Base-by-base conservation (phyloP, 2,329 filamentous ascomycete genomes). In the Sordariomycetes sp. region DNA sequence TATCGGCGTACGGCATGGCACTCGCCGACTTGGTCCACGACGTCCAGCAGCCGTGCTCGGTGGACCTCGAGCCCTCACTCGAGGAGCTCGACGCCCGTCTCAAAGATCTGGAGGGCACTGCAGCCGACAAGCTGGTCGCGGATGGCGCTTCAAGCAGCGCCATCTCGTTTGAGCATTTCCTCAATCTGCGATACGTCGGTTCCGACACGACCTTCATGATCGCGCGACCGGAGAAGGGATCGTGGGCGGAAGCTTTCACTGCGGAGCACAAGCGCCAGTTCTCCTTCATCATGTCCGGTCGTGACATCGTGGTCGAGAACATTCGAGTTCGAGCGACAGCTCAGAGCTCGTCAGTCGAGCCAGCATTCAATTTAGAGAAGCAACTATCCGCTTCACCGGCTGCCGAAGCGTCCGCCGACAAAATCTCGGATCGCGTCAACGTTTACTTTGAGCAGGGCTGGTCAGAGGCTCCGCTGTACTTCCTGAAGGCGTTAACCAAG, bases 21-120 rank as follows among this genome's bases (percentile, higher is more conserved):
- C 63, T 94, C 4, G 88, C 88, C 10, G 87, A 95, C 48, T 86
- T 94, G 0, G 88, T 94, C 0, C 85, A 94, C 43, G 88, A 95
- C 59, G 71, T 81, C 19, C 88, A 95, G 50, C 84, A 88, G 50
- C 82, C 83, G 4, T 72, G 77, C 21, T 78, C 76, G 3, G 62
- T 65, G 11, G 63, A 80, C 6, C 79, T 75, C 72, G 67, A 68
- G 11, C 73, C 78, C n/a, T 54, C 74, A 0, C 65, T 79, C 5
- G 58, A 70, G 8, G 76, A 78, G 27, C 61, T 95, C n/a, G 72
- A 78, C 46, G 59, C 58, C 14, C 36, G 36, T 16, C 26, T 38
- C 3, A 32, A 35, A 17, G 36, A 38, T 12, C 29, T 38, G 2
- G 36, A 38, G 21, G 12, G 9, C 5, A 30, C 32, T 4, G 36